Conservation (phyloP, 2,329 filamentous ascomycete species). For the Botrytis aclada region DNA sequence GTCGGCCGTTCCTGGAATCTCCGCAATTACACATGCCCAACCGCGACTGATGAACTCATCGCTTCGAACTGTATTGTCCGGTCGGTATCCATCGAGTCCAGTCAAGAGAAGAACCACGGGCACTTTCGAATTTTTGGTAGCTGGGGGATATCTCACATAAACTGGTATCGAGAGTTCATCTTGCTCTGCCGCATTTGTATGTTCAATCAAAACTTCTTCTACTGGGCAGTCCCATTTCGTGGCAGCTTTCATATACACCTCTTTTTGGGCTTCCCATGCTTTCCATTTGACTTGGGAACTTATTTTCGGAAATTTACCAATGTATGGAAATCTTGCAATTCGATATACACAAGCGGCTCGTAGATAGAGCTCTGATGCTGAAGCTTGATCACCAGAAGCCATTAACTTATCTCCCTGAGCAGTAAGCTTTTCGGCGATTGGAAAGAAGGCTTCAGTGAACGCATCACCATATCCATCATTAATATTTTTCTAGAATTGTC, state of each 20-base stretch:
- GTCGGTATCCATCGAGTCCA: constrained; percentile 60
- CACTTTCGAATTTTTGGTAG: constrained; percentile 39
- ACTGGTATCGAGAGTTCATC: constrained; percentile 54
- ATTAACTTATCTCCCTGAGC: constrained; percentile 50
- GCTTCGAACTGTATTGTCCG: constrained; percentile 59
- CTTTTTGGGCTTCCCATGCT: constrained; percentile 65
- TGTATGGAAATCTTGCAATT: constrained; percentile 67
- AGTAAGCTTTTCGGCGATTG: constrained; percentile 57
- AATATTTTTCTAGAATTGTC: constrained; percentile 46
- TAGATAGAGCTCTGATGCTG: constrained; percentile 62
- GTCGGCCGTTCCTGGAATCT: constrained; percentile 67
- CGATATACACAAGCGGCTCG: constrained; percentile 70
- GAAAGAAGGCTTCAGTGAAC: constrained; percentile 63
- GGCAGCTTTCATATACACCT: constrained; percentile 57
- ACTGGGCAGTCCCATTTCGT: constrained; percentile 56
- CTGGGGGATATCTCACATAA: constrained; percentile 60
- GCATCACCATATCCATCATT: constrained; percentile 63
- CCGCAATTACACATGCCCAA: constrained; percentile 60
- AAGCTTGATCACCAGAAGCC: constrained; percentile 46
- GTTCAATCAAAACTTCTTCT: constrained; percentile 59
- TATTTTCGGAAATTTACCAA: constrained; percentile 42
- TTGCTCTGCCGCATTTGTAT: constrained; percentile 45
- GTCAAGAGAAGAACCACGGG: constrained; percentile 57
- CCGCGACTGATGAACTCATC: constrained; percentile 61
- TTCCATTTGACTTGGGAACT: constrained; percentile 51